Percentiles rank a stretch among this genome's conserved stretches.
Conservation (phyloP, 441 rosid genomes). For the Metrosideros polymorpha region DNA sequence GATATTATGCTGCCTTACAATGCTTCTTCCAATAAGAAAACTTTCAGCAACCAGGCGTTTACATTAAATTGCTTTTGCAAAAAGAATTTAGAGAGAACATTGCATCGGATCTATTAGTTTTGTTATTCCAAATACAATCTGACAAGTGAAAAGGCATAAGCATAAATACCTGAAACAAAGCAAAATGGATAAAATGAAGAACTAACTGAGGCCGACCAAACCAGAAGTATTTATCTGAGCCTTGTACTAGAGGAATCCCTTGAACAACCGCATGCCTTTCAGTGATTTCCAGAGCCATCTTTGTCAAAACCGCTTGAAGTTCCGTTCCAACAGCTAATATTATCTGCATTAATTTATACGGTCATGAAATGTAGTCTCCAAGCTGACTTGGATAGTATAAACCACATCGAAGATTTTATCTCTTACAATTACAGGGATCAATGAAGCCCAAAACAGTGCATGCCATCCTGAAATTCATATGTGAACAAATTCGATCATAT, state of each 20-base stretch:
- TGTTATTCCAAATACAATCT: background rate
- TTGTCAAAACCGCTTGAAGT: slow-evolving; percentile 73
- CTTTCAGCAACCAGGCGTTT: background rate
- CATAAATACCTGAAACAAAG: slow-evolving; percentile 64
- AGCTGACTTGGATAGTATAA: background rate
- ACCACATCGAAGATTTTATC: background rate
- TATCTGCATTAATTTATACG: slow-evolving; percentile 31
- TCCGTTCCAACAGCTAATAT: slow-evolving; percentile 80
- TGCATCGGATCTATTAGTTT: background rate
- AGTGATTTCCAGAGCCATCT: slow-evolving; percentile 78
- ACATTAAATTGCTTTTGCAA: background rate
- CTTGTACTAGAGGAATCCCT: slow-evolving; percentile 96
- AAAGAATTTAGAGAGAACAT: background rate
- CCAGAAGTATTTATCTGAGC: slow-evolving; percentile 84
- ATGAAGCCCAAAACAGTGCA: slow-evolving; percentile 46
- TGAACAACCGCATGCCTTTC: slow-evolving; percentile 89
- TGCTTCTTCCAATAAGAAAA: background rate
- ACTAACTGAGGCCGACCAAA: slow-evolving; percentile 67
- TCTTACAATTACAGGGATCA: slow-evolving; percentile 73
- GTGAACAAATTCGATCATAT: background rate
- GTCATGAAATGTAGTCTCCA: background rate
- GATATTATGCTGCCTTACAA: background rate
- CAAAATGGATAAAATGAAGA: slow-evolving; percentile 81
- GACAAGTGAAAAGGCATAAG: background rate
- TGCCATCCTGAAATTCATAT: slow-evolving; percentile 56